Percentiles rank a stretch among this genome's conserved stretches.
Evolutionary conservation across 2,329 filamentous ascomycete genomes (phyloP).

Genomic region (Fusarium xyrophilum): DNA sequence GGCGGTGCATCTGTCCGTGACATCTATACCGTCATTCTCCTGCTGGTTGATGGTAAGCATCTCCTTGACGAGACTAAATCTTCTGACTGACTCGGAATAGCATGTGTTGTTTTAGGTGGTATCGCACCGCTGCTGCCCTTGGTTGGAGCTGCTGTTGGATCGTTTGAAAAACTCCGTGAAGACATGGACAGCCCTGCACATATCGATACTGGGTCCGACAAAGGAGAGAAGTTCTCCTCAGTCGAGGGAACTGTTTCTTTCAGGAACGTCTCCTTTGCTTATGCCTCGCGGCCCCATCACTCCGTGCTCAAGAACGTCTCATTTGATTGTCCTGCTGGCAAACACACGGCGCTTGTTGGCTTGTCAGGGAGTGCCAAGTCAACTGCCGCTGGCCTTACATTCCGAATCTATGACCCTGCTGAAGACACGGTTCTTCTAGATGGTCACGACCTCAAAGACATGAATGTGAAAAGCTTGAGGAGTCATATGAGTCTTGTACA

Average conservation of each 20-base stretch:
- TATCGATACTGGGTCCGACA: slow-evolving; percentile 53
- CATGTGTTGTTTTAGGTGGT: slow-evolving; percentile 67
- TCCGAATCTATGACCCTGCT: slow-evolving; percentile 64
- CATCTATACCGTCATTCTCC: slow-evolving; percentile 70
- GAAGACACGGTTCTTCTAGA: slow-evolving; percentile 57
- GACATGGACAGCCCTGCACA: slow-evolving; percentile 61
- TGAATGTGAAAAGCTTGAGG: slow-evolving; percentile 56
- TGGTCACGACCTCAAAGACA: slow-evolving; percentile 54
- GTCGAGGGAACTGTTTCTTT: slow-evolving; percentile 51
- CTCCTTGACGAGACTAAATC: too few relatives aligned
- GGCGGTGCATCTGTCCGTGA: slow-evolving; percentile 50
- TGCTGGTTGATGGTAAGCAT: slow-evolving; percentile 64
- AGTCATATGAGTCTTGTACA: slow-evolving; percentile 54
- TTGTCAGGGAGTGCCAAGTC: slow-evolving; percentile 66
- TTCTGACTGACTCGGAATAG: slow-evolving; percentile 40
- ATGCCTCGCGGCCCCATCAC: slow-evolving; percentile 52
- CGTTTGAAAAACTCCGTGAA: slow-evolving; percentile 63
- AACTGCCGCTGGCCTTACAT: slow-evolving; percentile 61
- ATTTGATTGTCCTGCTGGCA: slow-evolving; percentile 56
- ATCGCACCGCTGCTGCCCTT: slow-evolving; percentile 69
- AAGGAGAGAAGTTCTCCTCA: slow-evolving; percentile 52
- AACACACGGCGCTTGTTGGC: slow-evolving; percentile 64
- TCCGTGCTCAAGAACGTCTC: slow-evolving; percentile 53
- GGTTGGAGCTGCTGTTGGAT: slow-evolving; percentile 63
- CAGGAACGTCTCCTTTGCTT: slow-evolving; percentile 53